Conservation (phyloP, 1,139 yeast species). For the Suhomyces coccinellae region DNA sequence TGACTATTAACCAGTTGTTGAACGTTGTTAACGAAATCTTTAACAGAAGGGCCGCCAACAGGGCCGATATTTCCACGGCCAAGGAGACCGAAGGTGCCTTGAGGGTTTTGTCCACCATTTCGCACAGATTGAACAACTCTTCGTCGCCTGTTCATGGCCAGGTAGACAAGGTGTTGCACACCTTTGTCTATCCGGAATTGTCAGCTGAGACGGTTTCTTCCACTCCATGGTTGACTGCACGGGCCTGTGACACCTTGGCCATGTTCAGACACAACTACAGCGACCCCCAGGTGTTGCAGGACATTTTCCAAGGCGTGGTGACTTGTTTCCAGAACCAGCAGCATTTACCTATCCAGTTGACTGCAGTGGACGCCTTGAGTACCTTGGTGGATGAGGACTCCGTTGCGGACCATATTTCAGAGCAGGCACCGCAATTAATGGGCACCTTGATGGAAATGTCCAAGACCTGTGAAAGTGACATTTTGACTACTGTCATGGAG, state of each 20-base stretch:
- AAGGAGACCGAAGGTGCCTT: conserved; percentile 53
- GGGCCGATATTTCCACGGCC: conserved; percentile 33
- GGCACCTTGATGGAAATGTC: conserved; percentile 52
- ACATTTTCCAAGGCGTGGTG: conserved; percentile 47
- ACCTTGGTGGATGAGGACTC: conserved; percentile 49
- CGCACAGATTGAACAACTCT: conserved; percentile 41
- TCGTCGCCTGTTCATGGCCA: conserved; percentile 47
- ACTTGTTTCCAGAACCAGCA: conserved; percentile 42
- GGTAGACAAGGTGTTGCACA: conserved; percentile 44
- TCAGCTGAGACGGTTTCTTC: conserved; percentile 30
- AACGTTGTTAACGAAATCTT: conserved; percentile 54
- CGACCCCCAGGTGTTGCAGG: conserved; percentile 43
- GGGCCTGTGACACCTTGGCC: conserved; percentile 58
- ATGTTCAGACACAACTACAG: conserved; percentile 42
- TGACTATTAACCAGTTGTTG: conserved; percentile 43
- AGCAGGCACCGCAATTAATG: conserved; percentile 55
- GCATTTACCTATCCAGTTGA: conserved; percentile 52
- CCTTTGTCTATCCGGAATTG: conserved; percentile 51
- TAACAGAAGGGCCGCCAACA: conserved; percentile 37
- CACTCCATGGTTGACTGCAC: conserved; percentile 52
- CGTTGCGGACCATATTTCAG: conserved; percentile 48
- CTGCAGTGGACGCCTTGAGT: conserved; percentile 56
- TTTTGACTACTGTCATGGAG: conserved; percentile 57
- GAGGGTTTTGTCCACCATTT: conserved; percentile 47
- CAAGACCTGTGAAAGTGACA: conserved; percentile 52